Evolutionary conservation across 2,329 filamentous ascomycete species (phyloP).

Genomic region (Magnaporthiopsis rhizophila): DNA sequence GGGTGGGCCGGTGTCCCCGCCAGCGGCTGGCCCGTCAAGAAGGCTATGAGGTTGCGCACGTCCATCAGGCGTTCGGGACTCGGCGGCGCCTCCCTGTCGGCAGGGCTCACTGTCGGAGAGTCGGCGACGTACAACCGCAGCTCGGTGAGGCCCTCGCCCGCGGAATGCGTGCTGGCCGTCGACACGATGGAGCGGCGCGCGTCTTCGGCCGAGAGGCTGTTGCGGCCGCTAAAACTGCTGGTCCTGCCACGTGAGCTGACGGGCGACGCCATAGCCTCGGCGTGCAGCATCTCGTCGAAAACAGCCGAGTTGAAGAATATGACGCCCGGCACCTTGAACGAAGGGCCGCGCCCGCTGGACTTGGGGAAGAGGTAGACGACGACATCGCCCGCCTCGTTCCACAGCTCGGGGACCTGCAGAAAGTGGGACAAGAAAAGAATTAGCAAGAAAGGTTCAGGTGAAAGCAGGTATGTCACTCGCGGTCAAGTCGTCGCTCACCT

Average conservation of each 20-base stretch:
- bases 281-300: conserved; percentile 44
- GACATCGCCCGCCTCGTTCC: conserved; percentile 53
- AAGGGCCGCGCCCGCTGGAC: conserved; percentile 41
- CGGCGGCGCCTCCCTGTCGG: conserved; percentile 18
- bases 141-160: conserved; percentile 31
- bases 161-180: conserved; percentile 29
- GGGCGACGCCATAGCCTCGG: conserved; percentile 28
- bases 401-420: conserved; percentile 54
- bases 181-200: conserved; percentile 29
- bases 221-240: conserved; percentile 38
- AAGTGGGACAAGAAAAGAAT: conserved; percentile 11
- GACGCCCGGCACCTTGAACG: conserved; percentile 51
- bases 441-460: background rate
- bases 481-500: conserved; percentile 27
- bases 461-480: background rate
- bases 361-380: conserved; percentile 49
- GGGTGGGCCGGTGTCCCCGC: conserved; percentile 48
- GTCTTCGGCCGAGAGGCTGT: conserved; percentile 41
- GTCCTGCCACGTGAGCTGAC: conserved; percentile 25
- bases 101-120: conserved; percentile 24
- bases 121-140: conserved; percentile 47
- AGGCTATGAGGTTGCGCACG: conserved; percentile 58
- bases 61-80: conserved; percentile 47
- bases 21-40: conserved; percentile 54
- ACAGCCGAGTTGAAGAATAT: conserved; percentile 46